Base-by-base conservation (phyloP, 192 early-diverging fungal species). In the Obelidium mucronatum region DNA sequence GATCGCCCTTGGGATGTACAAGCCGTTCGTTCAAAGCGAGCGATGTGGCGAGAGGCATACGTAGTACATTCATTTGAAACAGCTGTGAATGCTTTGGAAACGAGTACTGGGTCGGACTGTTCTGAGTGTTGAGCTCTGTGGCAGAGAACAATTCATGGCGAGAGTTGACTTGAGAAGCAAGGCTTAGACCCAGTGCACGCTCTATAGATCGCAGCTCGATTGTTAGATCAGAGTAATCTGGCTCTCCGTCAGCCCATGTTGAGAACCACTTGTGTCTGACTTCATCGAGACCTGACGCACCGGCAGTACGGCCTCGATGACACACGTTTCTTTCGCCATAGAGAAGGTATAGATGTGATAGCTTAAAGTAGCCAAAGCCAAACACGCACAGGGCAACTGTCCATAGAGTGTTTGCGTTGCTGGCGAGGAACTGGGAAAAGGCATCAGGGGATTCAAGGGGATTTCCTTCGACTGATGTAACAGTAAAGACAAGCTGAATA, bases 161-260 rank as follows among this genome's bases (percentile, higher is more conserved):
- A 8, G 22, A 6, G 39, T 65, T 65, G 8, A 65, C 62, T 6
- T 39, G 31, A 17, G 34, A 22, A 65, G 35, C 26, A 3, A 65
- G 15, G 35, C 35, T 37, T 35, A 65, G 37, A 8, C 15, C 63
- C 3, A 65, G 31, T 2, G 63, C 63, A n/a, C 35, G 11, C 63
- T 65, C 63, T 24, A 36, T 36, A 8, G 11, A 22, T 15, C 63
- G 63, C 63, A 65, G 28, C 37, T 65, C 28, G 15, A 37, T 3
- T 37, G 63, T n/a, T 19, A 65, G 24, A 19, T 65, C 63, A 19
- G 63, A 65, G 26, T 34, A 65, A 26, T 65, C 63, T 19, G 63
- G 63, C 8, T 65, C 63, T 0, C 63, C 63, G 39, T 65, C 63
- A 33, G 15, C 63, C 63, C 63, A 65, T 33, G 19, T 36, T 11